A percentile compares a stretch with the other conserved stretches of the same genome.
Evolutionary conservation across 2,329 filamentous ascomycete genomes (phyloP).

Genomic region (Zalaria sp.): DNA sequence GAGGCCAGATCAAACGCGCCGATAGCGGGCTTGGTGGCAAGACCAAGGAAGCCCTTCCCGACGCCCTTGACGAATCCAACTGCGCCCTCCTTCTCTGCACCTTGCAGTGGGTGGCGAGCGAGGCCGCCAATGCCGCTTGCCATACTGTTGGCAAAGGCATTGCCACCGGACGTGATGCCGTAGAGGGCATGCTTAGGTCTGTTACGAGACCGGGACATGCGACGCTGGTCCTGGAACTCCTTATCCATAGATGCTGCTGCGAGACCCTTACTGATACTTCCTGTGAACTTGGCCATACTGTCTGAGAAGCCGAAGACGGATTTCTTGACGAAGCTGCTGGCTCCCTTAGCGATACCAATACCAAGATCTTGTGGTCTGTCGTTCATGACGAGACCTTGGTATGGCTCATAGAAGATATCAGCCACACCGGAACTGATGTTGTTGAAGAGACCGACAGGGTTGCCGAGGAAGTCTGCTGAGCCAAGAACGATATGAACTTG

Average conservation of each 20-base stretch:
- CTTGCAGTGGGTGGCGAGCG: slow-evolving; percentile 84
- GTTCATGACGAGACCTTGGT: slow-evolving; percentile 92
- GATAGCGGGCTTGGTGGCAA: slow-evolving; percentile 95
- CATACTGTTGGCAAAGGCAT: slow-evolving; percentile 83
- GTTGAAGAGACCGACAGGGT: slow-evolving; percentile 95
- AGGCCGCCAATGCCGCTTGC: slow-evolving; percentile 89
- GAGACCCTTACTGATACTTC: slow-evolving; percentile 90
- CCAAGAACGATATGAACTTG: slow-evolving; percentile 96
- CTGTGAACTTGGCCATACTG: slow-evolving; percentile 94
- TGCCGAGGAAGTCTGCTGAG: slow-evolving; percentile 93
- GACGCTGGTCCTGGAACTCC: slow-evolving; percentile 91
- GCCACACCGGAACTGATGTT: slow-evolving; percentile 94
- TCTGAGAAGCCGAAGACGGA: slow-evolving; percentile 95
- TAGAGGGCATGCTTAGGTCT: slow-evolving; percentile 94
- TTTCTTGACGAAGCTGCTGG: slow-evolving; percentile 96
- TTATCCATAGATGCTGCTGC: slow-evolving; percentile 94
- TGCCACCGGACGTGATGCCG: slow-evolving; percentile 87
- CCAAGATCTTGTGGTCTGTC: slow-evolving; percentile 92
- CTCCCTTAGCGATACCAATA: slow-evolving; percentile 88
- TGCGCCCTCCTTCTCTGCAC: slow-evolving; percentile 88
- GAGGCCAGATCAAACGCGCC: slow-evolving; percentile 94
- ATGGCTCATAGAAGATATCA: slow-evolving; percentile 98
- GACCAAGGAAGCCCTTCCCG: slow-evolving; percentile 81
- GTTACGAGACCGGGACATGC: slow-evolving; percentile 86
- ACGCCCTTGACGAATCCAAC: slow-evolving; percentile 95